Conservation (phyloP, 2,329 filamentous ascomycete genomes). For the Clonostachys solani region DNA sequence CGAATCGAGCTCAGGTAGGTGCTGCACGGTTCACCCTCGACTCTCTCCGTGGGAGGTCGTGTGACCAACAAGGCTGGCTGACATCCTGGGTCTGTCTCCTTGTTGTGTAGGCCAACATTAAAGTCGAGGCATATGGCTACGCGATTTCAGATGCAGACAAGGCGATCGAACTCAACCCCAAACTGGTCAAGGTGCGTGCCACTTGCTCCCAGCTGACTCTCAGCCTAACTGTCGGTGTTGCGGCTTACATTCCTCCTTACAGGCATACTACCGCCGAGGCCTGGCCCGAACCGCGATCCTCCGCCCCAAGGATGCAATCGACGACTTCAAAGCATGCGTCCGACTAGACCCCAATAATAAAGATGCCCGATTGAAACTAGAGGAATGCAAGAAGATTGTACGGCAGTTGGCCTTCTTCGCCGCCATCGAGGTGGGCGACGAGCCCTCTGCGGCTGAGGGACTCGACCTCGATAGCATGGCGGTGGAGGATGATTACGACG, state of each 20-base stretch:
- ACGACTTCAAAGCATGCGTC: conserved; percentile 89
- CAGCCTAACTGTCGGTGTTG: not conserved
- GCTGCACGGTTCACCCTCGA: not conserved
- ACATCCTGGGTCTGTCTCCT: not conserved
- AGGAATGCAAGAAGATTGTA: conserved; percentile 92
- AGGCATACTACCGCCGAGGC: conserved; percentile 94
- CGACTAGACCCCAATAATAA: conserved; percentile 84
- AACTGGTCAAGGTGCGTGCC: conserved; percentile 74
- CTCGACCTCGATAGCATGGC: conserved; percentile 82
- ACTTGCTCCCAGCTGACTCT: not conserved
- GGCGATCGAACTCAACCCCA: conserved; percentile 83
- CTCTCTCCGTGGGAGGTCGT: conserved; percentile 5
- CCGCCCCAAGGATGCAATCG: conserved; percentile 79
- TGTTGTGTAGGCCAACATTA: conserved; percentile 75
- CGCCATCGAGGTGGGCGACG: conserved; percentile 89
- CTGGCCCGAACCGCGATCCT: conserved; percentile 89
- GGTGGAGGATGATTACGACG: conserved; percentile 83
- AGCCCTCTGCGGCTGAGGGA: conserved; percentile 86
- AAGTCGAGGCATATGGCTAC: conserved; percentile 91
- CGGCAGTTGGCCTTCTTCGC: conserved; percentile 89
- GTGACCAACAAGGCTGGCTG: not conserved
- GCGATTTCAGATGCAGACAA: conserved; percentile 87
- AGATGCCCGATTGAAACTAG: conserved; percentile 84
- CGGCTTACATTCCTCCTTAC: conserved; percentile 2
- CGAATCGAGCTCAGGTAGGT: conserved; percentile 88